Percentiles rank a stretch among this genome's conserved stretches.
Evolutionary conservation across 257 asterid species (phyloP).

Genomic region (Ballota nigra): DNA sequence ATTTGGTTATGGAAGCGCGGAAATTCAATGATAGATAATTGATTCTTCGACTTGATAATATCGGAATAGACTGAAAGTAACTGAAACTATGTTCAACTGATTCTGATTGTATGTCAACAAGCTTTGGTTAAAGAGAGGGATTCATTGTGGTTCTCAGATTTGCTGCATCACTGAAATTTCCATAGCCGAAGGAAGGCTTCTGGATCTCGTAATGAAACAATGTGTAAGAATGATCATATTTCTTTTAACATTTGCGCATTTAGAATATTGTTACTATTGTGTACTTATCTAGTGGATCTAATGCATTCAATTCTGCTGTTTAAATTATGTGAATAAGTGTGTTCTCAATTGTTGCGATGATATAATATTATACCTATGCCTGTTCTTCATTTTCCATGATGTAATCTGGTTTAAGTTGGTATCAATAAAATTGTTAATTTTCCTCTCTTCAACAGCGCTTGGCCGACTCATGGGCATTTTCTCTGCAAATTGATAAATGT

Average conservation of each 20-base stretch:
- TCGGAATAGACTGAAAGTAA: background rate
- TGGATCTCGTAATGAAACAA: background rate
- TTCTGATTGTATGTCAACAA: background rate
- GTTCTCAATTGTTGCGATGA: background rate
- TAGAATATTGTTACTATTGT: background rate
- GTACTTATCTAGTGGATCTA: background rate
- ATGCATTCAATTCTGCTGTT: background rate
- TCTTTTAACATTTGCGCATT: background rate
- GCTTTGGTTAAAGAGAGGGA: background rate
- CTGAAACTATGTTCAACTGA: background rate
- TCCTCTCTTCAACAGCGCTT: too few species aligned
- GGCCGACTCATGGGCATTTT: too few species aligned
- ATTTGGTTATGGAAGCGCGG: background rate
- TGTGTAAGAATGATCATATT: background rate
- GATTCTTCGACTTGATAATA: background rate
- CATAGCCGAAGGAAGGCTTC: background rate
- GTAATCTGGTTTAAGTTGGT: background rate
- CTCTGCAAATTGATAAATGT: too few species aligned
- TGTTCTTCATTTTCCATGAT: background rate
- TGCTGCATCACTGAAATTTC: too few species aligned
- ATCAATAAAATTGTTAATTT: background rate
- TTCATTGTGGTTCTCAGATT: too few species aligned
- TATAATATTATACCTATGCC: background rate
- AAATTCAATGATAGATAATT: background rate
- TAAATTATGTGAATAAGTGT: slow-evolving; percentile 16